These are phyloP conservation scores for Termitomyces heimii DNA, from an alignment of 768 basidiomycete species.

Conservation along the genomic window DNA sequence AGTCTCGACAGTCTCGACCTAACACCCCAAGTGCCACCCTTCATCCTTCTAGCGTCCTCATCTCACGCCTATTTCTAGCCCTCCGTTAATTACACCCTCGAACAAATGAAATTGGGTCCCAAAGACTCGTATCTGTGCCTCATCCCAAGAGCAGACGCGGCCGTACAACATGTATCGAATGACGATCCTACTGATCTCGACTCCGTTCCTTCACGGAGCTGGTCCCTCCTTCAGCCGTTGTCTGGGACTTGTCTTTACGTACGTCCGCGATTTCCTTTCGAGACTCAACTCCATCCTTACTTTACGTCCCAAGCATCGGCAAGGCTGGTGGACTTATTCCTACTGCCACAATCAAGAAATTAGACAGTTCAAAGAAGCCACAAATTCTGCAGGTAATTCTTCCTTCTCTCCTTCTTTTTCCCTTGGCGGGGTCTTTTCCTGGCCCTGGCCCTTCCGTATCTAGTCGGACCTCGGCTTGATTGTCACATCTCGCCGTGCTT, in stretches of 20 bases:
- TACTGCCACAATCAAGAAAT: constrained; percentile 95
- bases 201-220: constrained; percentile 66
- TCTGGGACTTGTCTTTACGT: constrained; percentile 83
- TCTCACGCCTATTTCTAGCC: constrained; percentile 15
- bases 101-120: constrained; percentile 71
- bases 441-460: constrained; percentile 2
- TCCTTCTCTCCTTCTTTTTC: constrained; percentile 14
- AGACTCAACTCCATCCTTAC: constrained; percentile 21
- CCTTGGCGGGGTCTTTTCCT: constrained; percentile 6
- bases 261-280: constrained; percentile 29
- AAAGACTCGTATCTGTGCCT: constrained; percentile 71
- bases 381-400: constrained; percentile 56
- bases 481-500: constrained; percentile 1
- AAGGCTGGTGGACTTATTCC: constrained; percentile 96
- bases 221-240: constrained; percentile 78
- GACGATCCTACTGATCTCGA: constrained; percentile 52
- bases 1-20: constrained; percentile 46
- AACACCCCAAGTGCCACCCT: constrained; percentile 21
- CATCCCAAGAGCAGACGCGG: constrained; percentile 60
- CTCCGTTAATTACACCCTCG: constrained; percentile 44
- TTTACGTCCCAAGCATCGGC: constrained; percentile 55
- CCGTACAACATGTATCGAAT: constrained; percentile 31
- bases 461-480: constrained; percentile 5
- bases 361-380: constrained; percentile 89
- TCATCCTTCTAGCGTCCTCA: constrained; percentile 14